Percentiles rank a stretch among this genome's conserved stretches.
Conservation (phyloP, 75 land plant species). For the Isoetes taiwanensis region DNA sequence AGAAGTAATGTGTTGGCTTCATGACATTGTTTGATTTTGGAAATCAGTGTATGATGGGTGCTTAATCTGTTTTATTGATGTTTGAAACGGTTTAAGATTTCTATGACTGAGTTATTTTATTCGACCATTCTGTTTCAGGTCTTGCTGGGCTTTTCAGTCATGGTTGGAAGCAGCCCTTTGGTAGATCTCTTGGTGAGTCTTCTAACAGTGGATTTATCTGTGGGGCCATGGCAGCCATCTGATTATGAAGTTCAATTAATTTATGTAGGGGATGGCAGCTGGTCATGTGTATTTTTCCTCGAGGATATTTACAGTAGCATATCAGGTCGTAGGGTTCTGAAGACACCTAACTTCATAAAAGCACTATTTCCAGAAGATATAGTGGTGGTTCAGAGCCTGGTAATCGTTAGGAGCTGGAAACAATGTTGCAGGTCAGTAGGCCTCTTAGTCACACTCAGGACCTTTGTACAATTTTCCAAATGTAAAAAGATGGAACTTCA, state of each 20-base stretch:
- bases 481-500: no score
- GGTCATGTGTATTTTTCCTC: slow-evolving; percentile 94
- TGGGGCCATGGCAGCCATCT: no score
- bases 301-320: slow-evolving; percentile 92
- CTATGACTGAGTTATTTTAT: not conserved
- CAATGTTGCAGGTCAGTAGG: no score
- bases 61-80: no score
- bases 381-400: slow-evolving; percentile 58
- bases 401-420: slow-evolving; percentile 43
- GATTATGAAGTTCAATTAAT: no score
- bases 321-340: slow-evolving; percentile 78
- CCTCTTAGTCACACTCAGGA: no score
- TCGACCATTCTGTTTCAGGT: slow-evolving; percentile 53
- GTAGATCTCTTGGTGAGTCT: slow-evolving; percentile 81
- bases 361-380: slow-evolving; percentile 79
- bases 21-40: no score
- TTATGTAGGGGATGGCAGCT: slow-evolving; percentile 84
- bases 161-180: slow-evolving; percentile 96
- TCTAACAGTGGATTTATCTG: no score
- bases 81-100: not conserved
- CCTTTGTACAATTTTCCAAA: no score
- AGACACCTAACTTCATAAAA: slow-evolving; percentile 76
- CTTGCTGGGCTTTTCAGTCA: slow-evolving; percentile 81
- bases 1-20: no score
- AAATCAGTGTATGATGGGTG: no score